Percentiles rank a stretch among this genome's conserved stretches.
Evolutionary conservation across 2,329 filamentous ascomycete genomes (phyloP).

Genomic region (Emericellopsis cladophorae): DNA sequence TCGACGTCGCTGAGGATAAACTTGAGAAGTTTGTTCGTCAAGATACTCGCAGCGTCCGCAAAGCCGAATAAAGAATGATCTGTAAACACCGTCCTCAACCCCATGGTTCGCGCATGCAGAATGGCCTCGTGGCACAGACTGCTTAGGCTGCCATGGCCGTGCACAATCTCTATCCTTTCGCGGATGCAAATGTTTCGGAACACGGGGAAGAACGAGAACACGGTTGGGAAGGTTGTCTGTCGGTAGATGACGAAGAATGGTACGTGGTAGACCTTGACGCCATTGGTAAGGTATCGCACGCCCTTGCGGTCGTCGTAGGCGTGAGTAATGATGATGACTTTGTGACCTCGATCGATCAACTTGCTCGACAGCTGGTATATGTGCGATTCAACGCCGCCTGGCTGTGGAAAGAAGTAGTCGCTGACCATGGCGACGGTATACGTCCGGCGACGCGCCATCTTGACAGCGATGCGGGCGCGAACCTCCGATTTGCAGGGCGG

Average conservation of each 20-base stretch:
- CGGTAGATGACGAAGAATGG: conserved; percentile 95
- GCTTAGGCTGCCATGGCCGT: conserved; percentile 91
- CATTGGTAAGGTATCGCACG: conserved; percentile 90
- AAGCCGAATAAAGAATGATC: conserved; percentile 97
- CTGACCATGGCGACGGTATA: conserved; percentile 84
- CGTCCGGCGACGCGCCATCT: conserved; percentile 36
- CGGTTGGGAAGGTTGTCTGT: conserved; percentile 83
- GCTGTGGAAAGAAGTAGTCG: conserved; percentile 98
- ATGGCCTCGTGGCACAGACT: conserved; percentile 92
- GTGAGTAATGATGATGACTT: conserved; percentile 95
- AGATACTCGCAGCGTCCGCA: conserved; percentile 86
- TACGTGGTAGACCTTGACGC: conserved; percentile 95
- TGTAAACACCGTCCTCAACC: conserved; percentile 87
- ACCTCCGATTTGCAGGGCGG: background rate
- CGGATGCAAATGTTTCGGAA: conserved; percentile 92
- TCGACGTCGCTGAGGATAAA: conserved; percentile 94
- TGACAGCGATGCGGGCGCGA: conserved; percentile 10
- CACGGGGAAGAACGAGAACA: conserved; percentile 98
- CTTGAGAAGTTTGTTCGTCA: conserved; percentile 94
- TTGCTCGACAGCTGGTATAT: conserved; percentile 97
- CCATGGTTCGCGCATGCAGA: conserved; percentile 91
- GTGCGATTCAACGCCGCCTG: conserved; percentile 92
- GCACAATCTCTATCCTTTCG: conserved; percentile 91
- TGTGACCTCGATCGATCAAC: conserved; percentile 93
- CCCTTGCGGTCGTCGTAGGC: conserved; percentile 85